These are phyloP conservation scores for Mycena capillaripes DNA, from an alignment of 768 basidiomycete genomes.

Conservation along the genomic window DNA sequence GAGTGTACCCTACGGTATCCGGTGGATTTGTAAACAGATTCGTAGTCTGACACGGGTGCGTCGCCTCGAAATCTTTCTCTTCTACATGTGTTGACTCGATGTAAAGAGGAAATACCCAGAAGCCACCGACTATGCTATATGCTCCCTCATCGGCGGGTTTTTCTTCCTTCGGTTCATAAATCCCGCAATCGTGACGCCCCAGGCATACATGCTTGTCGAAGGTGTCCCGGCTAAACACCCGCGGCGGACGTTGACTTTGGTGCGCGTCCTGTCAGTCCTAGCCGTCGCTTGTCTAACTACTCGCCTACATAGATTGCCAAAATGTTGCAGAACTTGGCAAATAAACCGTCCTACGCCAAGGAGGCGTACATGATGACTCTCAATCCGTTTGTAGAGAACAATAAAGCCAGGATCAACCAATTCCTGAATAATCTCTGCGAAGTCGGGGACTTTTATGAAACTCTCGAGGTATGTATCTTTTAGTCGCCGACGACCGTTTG, in stretches of 20 bases:
- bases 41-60: constrained; percentile 93
- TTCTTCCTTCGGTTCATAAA: constrained; percentile 99
- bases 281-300: constrained; percentile 6
- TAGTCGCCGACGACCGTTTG: not conserved
- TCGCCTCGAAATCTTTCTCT: constrained; percentile 23
- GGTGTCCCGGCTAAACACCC: constrained; percentile 98
- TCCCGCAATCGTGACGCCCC: constrained; percentile 98
- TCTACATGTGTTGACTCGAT: constrained; percentile 19
- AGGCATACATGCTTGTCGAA: constrained; percentile 99
- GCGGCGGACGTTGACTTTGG: constrained; percentile 92
- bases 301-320: constrained; percentile 92
- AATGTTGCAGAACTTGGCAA: constrained; percentile 99
- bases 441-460: constrained; percentile 99
- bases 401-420: constrained; percentile 97
- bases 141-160: constrained; percentile 98
- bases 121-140: constrained; percentile 97
- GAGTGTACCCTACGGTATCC: constrained; percentile 97
- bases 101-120: constrained; percentile 98
- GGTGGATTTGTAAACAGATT: constrained; percentile 99
- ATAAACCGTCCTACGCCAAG: constrained; percentile 98
- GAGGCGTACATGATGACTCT: constrained; percentile 99
- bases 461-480: constrained; percentile 81
- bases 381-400: constrained; percentile 98
- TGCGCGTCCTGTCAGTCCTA: constrained; percentile 54
- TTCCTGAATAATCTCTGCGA: constrained; percentile 98